These are phyloP conservation scores for Nigrospora oryzae DNA, from an alignment of 2,329 filamentous ascomycete species.

Conservation along the genomic window DNA sequence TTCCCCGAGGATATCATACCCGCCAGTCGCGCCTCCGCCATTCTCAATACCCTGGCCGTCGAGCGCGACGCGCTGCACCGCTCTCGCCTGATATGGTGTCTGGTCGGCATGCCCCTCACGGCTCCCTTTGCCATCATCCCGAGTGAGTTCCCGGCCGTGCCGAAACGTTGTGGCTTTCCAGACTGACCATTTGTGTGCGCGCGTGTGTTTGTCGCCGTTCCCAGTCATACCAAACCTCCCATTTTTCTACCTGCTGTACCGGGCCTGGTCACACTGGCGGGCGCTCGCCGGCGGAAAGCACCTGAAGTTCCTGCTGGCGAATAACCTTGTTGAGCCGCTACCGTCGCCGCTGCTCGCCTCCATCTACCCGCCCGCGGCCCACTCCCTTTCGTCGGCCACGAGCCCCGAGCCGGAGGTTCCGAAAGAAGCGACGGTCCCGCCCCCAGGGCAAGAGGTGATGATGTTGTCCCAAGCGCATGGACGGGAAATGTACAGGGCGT, in stretches of 20 bases:
- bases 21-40: constrained; percentile 48
- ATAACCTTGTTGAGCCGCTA: constrained; percentile 58
- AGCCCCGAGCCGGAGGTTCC: not conserved
- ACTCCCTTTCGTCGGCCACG: not conserved
- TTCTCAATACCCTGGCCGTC: constrained; percentile 65
- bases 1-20: constrained; percentile 68
- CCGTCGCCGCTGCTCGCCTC: constrained; percentile 65
- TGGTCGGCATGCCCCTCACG: constrained; percentile 74
- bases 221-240: constrained; percentile 80
- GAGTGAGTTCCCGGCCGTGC: constrained; percentile 42
- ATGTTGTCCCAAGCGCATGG: constrained; percentile 45
- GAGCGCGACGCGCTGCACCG: constrained; percentile 75
- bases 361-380: constrained; percentile 46
- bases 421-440: not conserved
- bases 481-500: constrained; percentile 47
- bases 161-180: not conserved
- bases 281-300: constrained; percentile 80
- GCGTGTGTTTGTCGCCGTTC: not conserved
- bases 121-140: constrained; percentile 78
- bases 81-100: constrained; percentile 69
- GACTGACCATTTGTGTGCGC: constrained; percentile 6
- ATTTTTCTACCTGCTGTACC: constrained; percentile 91
- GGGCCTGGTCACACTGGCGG: constrained; percentile 87
- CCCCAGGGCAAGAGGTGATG: constrained; percentile 19
- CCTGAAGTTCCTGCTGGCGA: constrained; percentile 69